Evolutionary conservation across 2,329 filamentous ascomycete genomes (phyloP).

Genomic region (Aspergillus melleus): DNA sequence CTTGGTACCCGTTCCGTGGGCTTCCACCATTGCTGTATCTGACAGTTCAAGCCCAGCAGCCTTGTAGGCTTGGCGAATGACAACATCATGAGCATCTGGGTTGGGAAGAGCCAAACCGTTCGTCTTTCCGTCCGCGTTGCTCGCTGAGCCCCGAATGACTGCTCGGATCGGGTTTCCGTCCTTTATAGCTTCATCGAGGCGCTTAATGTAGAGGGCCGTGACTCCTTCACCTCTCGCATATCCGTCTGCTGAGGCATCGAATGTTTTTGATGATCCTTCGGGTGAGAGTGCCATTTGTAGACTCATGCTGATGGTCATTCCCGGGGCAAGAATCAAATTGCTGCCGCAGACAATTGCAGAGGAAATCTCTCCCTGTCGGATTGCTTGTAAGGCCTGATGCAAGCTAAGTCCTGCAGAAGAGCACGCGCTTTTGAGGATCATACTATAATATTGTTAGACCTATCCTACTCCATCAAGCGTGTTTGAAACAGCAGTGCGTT

Average conservation of each 20-base stretch:
- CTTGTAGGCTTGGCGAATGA: constrained; percentile 7
- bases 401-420: constrained; percentile 32
- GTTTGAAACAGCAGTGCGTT: no score
- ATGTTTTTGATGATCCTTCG: constrained; percentile 24
- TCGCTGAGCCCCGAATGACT: constrained; percentile 25
- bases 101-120: neutral
- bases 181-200: constrained; percentile 25
- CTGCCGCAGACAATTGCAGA: constrained; percentile 34
- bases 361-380: constrained; percentile 2
- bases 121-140: constrained; percentile 25
- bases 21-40: constrained; percentile 7
- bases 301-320: constrained; percentile 24
- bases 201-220: constrained; percentile 30
- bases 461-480: no score
- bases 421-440: constrained; percentile 39
- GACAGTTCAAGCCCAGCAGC: neutral
- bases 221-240: constrained; percentile 35
- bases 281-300: constrained; percentile 36
- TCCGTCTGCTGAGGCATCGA: constrained; percentile 29
- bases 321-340: constrained; percentile 34
- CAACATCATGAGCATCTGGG: neutral
- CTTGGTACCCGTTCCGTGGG: constrained; percentile 12
- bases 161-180: constrained; percentile 31
- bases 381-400: constrained; percentile 28
- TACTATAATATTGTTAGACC: constrained; percentile 7